Conservation (phyloP, 805 yeast species). For the Hanseniaspora jakobsenii region DNA sequence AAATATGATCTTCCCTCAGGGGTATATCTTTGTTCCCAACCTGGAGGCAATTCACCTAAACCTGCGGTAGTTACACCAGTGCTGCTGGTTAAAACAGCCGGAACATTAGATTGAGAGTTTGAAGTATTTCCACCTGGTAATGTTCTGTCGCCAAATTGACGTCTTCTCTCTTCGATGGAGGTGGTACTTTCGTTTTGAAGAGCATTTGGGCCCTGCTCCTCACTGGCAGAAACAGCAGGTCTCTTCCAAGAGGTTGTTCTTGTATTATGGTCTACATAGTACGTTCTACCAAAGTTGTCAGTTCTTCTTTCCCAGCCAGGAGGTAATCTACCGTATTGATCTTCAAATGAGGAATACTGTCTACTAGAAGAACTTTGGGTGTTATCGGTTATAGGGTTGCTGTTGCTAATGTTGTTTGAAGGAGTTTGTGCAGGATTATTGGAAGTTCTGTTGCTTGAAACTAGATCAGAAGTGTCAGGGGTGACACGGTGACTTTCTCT, state of each 20-base stretch:
- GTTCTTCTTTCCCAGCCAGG: conserved; percentile 99
- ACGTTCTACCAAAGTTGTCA: conserved; percentile 92
- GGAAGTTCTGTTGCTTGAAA: background rate
- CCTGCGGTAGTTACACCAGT: conserved; percentile 78
- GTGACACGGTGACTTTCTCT: too few relatives aligned
- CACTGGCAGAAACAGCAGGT: conserved; percentile 74
- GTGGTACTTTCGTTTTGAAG: conserved; percentile 40
- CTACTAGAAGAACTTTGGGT: conserved; percentile 29
- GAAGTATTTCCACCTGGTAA: conserved; percentile 55
- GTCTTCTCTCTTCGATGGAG: conserved; percentile 74
- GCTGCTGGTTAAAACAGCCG: conserved; percentile 53
- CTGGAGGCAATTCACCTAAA: conserved; percentile 91
- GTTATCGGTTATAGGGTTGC: background rate
- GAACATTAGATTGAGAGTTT: conserved; percentile 26
- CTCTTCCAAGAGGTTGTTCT: conserved; percentile 99
- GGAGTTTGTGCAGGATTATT: background rate
- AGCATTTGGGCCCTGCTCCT: conserved; percentile 27
- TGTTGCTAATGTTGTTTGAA: background rate
- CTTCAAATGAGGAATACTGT: conserved; percentile 88
- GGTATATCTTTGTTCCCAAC: conserved; percentile 98
- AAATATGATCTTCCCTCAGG: conserved; percentile 97
- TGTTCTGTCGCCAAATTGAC: conserved; percentile 82
- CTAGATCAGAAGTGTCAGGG: background rate
- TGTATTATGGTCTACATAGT: conserved; percentile 94
- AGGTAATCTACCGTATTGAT: conserved; percentile 89